A percentile compares a stretch with the other conserved stretches of the same genome.
Evolutionary conservation across 2,329 filamentous ascomycete species (phyloP).

Genomic region (Colletotrichum lini): DNA sequence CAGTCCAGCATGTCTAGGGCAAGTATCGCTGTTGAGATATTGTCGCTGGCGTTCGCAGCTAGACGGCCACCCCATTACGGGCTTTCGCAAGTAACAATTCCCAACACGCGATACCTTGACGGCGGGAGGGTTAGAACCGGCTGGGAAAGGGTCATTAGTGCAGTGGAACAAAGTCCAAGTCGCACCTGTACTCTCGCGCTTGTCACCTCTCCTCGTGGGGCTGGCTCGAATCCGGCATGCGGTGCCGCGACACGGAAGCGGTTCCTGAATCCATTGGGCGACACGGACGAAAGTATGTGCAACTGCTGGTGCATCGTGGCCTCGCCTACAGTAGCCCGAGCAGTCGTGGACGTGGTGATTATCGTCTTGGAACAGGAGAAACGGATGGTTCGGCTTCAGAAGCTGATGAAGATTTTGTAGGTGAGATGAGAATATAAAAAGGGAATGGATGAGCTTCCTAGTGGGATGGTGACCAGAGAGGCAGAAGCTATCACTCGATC

Average conservation of each 20-base stretch:
- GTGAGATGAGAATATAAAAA: not conserved
- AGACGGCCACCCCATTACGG: too few species aligned
- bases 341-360: not conserved
- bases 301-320: conserved; percentile 12
- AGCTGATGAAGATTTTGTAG: not conserved
- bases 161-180: conserved; percentile 4
- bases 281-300: conserved; percentile 20
- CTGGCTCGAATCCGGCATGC: conserved; percentile 11
- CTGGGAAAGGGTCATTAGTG: not conserved
- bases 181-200: conserved; percentile 4
- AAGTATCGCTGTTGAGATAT: too few species aligned
- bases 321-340: not conserved
- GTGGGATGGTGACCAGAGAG: not conserved
- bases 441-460: not conserved
- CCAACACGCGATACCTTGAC: not conserved
- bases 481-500: not conserved
- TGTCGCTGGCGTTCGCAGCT: not conserved
- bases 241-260: not conserved
- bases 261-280: conserved; percentile 6
- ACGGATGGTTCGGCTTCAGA: not conserved
- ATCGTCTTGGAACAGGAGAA: not conserved
- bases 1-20: not conserved
- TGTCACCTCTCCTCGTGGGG: not conserved
- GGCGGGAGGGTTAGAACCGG: not conserved
- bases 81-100: not conserved